Conservation (phyloP, 2,329 filamentous ascomycete species). For the Fusarium subglutinans region DNA sequence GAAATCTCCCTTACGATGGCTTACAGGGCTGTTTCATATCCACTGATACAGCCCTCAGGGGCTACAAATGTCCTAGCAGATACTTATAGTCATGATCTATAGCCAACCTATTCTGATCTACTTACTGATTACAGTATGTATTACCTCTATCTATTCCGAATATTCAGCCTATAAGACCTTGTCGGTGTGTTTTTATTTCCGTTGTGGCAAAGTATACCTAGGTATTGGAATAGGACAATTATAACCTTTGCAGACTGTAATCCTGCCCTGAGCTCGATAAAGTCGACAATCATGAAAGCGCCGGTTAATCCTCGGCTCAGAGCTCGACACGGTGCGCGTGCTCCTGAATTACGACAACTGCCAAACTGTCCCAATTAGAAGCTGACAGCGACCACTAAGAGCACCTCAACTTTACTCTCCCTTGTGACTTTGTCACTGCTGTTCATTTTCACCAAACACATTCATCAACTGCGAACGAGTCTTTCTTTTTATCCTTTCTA, state of each 20-base stretch:
- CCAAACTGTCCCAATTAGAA: conserved; percentile 43
- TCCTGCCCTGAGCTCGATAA: conserved; percentile 1
- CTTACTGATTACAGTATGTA: too few species aligned
- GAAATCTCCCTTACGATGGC: neutral
- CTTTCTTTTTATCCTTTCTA: neutral
- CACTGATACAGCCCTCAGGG: neutral
- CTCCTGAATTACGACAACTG: conserved; percentile 48
- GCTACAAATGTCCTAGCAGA: too few species aligned
- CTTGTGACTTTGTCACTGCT: conserved; percentile 6
- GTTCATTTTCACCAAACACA: conserved; percentile 8
- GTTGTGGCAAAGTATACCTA: too few species aligned
- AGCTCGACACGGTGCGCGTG: conserved; percentile 31
- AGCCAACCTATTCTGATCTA: too few species aligned
- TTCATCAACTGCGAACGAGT: neutral
- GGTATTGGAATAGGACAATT: too few species aligned
- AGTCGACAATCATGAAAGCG: neutral
- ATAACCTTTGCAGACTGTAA: neutral
- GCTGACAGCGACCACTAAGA: conserved; percentile 26
- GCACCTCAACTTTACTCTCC: conserved; percentile 20
- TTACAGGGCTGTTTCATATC: conserved; percentile 15
- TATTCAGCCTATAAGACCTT: too few species aligned
- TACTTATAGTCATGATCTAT: too few species aligned
- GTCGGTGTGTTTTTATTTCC: too few species aligned
- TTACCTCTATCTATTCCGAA: too few species aligned
- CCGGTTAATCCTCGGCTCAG: conserved; percentile 39